Conservation (phyloP, 2,329 filamentous ascomycete species). For the Fusarium dlaminii region DNA sequence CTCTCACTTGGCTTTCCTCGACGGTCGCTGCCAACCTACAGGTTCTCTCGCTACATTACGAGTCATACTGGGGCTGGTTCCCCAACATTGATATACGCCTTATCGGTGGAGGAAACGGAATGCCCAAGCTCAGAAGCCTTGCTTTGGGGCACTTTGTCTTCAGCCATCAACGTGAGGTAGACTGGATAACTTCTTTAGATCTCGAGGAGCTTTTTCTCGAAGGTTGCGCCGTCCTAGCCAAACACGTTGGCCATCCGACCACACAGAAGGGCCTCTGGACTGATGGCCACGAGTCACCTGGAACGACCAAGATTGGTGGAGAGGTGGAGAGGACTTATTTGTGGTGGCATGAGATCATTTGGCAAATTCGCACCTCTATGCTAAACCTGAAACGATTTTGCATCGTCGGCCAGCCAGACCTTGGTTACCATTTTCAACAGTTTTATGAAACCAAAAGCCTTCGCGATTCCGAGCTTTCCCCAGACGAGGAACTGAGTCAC, state of each 20-base stretch:
- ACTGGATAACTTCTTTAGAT: not conserved
- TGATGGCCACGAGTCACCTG: rapidly evolving
- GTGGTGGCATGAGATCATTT: not conserved
- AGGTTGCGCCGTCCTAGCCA: not conserved
- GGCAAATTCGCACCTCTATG: not conserved
- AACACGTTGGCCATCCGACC: not conserved
- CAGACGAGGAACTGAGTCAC: rapidly evolving
- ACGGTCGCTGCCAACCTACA: not conserved
- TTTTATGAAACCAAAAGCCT: not conserved
- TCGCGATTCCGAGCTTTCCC: rapidly evolving
- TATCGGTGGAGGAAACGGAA: not conserved
- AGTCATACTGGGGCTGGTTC: not conserved
- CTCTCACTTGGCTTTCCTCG: not conserved
- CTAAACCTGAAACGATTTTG: not conserved
- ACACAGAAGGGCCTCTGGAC: not conserved
- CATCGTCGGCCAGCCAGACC: rapidly evolving
- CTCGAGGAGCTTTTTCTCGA: not conserved
- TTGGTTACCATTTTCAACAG: rapidly evolving
- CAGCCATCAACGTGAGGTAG: not conserved
- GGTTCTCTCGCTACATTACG: not conserved
- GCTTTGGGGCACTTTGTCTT: not conserved
- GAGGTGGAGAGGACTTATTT: rapidly evolving
- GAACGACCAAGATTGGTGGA: rapidly evolving
- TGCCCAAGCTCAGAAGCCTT: not conserved
- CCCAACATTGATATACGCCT: not conserved